phyloP scores from a whole-genome alignment of 2,329 filamentous ascomycete genomes.

The Aspergillus japonicus region DNA sequence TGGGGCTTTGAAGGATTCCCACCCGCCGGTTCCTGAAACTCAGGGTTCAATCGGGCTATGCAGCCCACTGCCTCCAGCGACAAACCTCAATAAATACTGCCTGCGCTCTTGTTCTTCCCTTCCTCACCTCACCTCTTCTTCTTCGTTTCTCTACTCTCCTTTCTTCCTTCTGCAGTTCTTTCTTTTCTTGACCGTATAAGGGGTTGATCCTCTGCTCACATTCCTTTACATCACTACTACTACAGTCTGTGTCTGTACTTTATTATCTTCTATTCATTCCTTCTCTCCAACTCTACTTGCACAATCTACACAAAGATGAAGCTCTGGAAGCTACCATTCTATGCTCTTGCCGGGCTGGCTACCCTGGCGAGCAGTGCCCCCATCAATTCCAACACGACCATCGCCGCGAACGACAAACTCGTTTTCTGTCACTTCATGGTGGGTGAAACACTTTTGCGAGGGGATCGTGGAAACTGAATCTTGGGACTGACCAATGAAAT shows the following conservation, averaged over 20 bases:
- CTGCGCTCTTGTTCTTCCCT: neutral
- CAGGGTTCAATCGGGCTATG: neutral
- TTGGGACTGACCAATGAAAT: neutral
- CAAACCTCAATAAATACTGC: neutral
- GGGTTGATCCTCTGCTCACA: neutral
- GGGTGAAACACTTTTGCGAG: neutral
- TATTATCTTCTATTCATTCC: neutral
- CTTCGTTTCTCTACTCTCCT: neutral
- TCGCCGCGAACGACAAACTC: constrained; percentile 23
- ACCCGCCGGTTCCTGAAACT: neutral
- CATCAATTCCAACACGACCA: constrained; percentile 7
- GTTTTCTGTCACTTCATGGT: constrained; percentile 50
- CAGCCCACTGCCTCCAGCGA: neutral
- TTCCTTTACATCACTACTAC: neutral
- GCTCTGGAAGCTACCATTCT: constrained; percentile 17
- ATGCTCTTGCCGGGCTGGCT: constrained; percentile 10
- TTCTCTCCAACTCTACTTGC: neutral
- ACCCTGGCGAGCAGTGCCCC: constrained; percentile 8
- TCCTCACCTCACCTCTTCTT: too few relatives aligned
- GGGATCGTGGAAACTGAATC: neutral
- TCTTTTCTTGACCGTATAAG: neutral
- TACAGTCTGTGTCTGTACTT: neutral
- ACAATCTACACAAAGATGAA: constrained; percentile 11
- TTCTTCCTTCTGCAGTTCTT: neutral
- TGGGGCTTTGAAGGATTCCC: neutral